Percentiles rank a stretch among this genome's conserved stretches.
Evolutionary conservation across 495 filamentous ascomycete species (phyloP).

Genomic region (Corynascus novoguineensis): DNA sequence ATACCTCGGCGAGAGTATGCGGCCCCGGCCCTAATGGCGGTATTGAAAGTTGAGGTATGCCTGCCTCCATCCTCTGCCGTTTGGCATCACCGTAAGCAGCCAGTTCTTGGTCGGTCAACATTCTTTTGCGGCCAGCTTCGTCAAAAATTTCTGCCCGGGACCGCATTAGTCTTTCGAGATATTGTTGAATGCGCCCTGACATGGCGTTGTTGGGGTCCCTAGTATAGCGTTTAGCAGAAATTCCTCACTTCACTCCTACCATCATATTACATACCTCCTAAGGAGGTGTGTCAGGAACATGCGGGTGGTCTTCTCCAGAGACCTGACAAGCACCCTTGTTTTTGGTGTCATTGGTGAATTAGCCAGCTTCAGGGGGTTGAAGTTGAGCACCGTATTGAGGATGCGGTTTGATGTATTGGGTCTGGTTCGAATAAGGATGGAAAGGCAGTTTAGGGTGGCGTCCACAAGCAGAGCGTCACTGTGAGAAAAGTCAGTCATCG

Average conservation of each 20-base stretch:
- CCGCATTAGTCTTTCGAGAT: constrained; percentile 72
- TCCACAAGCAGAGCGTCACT: constrained; percentile 89
- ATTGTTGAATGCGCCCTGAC: constrained; percentile 67
- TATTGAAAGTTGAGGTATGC: constrained; percentile 44
- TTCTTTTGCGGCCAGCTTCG: constrained; percentile 70
- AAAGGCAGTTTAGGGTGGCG: constrained; percentile 83
- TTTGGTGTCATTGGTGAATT: constrained; percentile 71
- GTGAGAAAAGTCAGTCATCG: constrained; percentile 8
- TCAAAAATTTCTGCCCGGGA: constrained; percentile 70
- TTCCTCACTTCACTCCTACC: not conserved
- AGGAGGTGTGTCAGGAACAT: constrained; percentile 73
- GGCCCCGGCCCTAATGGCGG: constrained; percentile 68
- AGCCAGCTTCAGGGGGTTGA: constrained; percentile 79
- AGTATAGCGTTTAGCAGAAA: constrained; percentile 5
- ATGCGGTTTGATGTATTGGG: constrained; percentile 79
- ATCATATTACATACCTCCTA: constrained; percentile 53
- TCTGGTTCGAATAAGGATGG: constrained; percentile 71
- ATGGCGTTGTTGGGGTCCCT: constrained; percentile 69
- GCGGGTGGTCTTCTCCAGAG: constrained; percentile 88
- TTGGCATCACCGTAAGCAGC: constrained; percentile 47
- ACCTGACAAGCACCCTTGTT: constrained; percentile 74
- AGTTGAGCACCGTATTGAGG: constrained; percentile 75
- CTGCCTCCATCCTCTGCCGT: constrained; percentile 31
- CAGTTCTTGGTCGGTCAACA: constrained; percentile 59
- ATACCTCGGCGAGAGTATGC: constrained; percentile 70